Conservation (phyloP, 306 rosid genomes). For the Boehmeria nivea region DNA sequence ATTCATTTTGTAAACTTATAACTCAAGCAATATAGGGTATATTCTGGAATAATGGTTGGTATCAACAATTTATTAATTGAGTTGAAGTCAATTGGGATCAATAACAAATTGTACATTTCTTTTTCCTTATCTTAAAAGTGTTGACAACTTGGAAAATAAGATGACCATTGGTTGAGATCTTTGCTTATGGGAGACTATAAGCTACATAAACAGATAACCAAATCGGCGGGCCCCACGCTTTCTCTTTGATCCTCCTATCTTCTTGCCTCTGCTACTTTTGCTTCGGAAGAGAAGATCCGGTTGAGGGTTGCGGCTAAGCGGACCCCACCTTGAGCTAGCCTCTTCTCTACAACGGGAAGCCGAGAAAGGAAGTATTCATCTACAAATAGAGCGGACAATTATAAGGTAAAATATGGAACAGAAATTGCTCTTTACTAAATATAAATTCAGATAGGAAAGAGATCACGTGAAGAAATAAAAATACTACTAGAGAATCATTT, state of each 20-base stretch:
- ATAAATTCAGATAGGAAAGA: background rate
- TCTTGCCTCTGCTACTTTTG: conserved; percentile 49
- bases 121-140: background rate
- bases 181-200: conserved; percentile 12
- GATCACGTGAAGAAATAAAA: background rate
- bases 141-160: conserved; percentile 4
- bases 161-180: no score
- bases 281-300: conserved; percentile 41
- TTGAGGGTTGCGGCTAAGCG: conserved; percentile 70
- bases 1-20: background rate
- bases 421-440: background rate
- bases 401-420: conserved; percentile 1
- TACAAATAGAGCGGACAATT: conserved; percentile 15
- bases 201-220: background rate
- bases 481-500: no score
- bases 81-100: no score
- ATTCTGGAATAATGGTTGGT: no score
- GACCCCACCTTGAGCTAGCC: conserved; percentile 80
- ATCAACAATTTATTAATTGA: background rate
- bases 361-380: conserved; percentile 77
- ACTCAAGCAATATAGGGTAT: conserved; percentile 28
- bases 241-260: conserved; percentile 12
- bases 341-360: conserved; percentile 73
- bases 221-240: background rate
- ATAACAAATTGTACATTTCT: background rate